Conservation (phyloP, 2,329 filamentous ascomycete genomes). For the Pyrenophora tritici-repentis region DNA sequence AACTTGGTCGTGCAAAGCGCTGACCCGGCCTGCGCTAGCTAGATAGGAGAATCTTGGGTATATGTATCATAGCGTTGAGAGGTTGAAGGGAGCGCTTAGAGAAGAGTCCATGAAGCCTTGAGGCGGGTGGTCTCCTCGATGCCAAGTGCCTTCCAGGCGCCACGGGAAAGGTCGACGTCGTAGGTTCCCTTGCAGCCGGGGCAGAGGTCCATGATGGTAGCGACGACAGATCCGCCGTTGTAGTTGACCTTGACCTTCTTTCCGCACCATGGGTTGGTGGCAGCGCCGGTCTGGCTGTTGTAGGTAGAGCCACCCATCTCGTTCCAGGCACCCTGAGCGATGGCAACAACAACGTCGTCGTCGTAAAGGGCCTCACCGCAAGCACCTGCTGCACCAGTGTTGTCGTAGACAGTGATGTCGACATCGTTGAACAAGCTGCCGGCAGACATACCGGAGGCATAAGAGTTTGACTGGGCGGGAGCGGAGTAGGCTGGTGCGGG, state of each 20-base stretch:
- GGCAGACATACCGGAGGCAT: not conserved
- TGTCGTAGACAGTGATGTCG: constrained; percentile 45
- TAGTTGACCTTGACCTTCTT: constrained; percentile 40
- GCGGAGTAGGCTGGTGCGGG: constrained; percentile 1
- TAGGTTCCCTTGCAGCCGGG: constrained; percentile 34
- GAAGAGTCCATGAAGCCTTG: constrained; percentile 33
- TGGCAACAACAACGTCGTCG: constrained; percentile 34
- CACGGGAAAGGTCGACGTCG: constrained; percentile 40
- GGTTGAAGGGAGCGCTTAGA: constrained; percentile 25
- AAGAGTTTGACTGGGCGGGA: not conserved
- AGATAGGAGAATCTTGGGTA: constrained; percentile 35
- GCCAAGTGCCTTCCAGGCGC: constrained; percentile 37
- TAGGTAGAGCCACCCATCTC: constrained; percentile 33
- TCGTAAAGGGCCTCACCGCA: constrained; percentile 37
- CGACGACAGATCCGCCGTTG: constrained; percentile 34
- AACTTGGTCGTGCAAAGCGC: constrained; percentile 48
- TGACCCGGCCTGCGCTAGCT: constrained; percentile 49
- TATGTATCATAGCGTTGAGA: constrained; percentile 28
- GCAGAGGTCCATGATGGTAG: constrained; percentile 44
- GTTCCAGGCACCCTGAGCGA: constrained; percentile 31
- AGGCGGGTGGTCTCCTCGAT: constrained; percentile 29
- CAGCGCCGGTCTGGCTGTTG: constrained; percentile 36
- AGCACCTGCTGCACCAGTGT: constrained; percentile 32
- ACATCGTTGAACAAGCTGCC: constrained; percentile 23
- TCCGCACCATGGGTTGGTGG: constrained; percentile 44